Evolutionary conservation across 2,329 filamentous ascomycete species (phyloP).

Genomic region (Scolecobasidium constrictum): DNA sequence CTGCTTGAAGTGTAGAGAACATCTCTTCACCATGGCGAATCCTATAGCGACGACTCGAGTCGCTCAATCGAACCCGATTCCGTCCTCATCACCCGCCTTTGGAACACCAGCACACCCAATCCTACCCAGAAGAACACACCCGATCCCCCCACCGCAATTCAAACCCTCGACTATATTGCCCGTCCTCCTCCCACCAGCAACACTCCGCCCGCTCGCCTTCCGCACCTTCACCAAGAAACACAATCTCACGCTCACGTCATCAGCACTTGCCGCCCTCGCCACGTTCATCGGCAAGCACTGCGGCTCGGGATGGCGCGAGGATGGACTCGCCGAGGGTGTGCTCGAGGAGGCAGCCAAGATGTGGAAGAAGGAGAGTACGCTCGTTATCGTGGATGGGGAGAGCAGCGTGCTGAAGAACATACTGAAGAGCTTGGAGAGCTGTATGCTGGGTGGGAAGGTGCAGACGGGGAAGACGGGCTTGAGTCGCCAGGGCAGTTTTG

Average conservation of each 20-base stretch:
- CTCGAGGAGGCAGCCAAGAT: constrained; percentile 81
- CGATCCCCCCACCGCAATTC: constrained; percentile 33
- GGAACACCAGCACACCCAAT: constrained; percentile 76
- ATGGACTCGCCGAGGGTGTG: constrained; percentile 83
- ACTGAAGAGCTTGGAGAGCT: constrained; percentile 71
- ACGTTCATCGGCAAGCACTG: constrained; percentile 88
- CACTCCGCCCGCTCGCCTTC: constrained; percentile 81
- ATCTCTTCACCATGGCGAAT: constrained; percentile 5
- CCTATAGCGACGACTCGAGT: not conserved
- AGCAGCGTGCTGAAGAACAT: constrained; percentile 63
- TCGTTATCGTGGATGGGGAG: constrained; percentile 82
- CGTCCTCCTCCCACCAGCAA: constrained; percentile 78
- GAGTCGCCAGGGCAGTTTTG: constrained; percentile 53
- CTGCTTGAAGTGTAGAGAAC: no score
- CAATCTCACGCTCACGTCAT: constrained; percentile 80
- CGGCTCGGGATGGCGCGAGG: constrained; percentile 91
- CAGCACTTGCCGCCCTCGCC: constrained; percentile 74
- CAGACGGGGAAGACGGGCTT: constrained; percentile 41
- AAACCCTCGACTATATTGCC: constrained; percentile 55
- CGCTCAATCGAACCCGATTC: constrained; percentile 45
- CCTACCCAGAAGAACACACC: constrained; percentile 37
- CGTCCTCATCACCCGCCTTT: constrained; percentile 85
- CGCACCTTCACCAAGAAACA: constrained; percentile 96
- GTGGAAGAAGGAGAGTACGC: constrained; percentile 85
- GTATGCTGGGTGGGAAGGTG: constrained; percentile 77